Conservation (phyloP, 441 rosid genomes). For the Euphorbia schlechtendalii region DNA sequence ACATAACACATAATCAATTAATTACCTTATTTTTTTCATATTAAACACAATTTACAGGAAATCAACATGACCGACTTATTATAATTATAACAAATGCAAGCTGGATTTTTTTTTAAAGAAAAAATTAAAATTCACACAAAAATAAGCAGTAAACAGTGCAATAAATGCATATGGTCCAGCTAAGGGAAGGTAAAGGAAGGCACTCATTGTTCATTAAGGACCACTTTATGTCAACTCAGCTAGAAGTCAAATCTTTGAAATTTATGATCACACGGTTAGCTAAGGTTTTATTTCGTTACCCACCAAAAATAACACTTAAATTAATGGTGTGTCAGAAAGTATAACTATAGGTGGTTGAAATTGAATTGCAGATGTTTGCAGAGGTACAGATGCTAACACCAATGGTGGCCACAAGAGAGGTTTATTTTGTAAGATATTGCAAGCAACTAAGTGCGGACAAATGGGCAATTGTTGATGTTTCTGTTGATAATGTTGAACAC, state of each 20-base stretch:
- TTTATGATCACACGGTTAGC: background rate
- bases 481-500: constrained; percentile 72
- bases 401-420: constrained; percentile 83
- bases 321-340: background rate
- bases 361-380: constrained; percentile 77
- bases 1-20: too few species aligned
- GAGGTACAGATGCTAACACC: constrained; percentile 96
- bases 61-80: constrained; percentile 10
- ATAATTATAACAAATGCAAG: constrained; percentile 11
- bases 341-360: background rate
- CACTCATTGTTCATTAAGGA: background rate
- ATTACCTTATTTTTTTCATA: too few species aligned
- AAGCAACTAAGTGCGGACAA: constrained; percentile 73
- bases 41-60: background rate
- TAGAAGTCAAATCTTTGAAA: background rate
- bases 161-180: background rate
- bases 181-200: background rate
- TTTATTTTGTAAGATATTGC: constrained; percentile 74
- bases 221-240: background rate
- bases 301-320: too few species aligned
- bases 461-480: constrained; percentile 93
- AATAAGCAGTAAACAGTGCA: background rate
- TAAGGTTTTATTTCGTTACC: background rate
- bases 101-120: background rate
- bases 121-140: too few species aligned